Conservation (phyloP, 352 stramenopile genomes). For the Pythium myriotylum region DNA sequence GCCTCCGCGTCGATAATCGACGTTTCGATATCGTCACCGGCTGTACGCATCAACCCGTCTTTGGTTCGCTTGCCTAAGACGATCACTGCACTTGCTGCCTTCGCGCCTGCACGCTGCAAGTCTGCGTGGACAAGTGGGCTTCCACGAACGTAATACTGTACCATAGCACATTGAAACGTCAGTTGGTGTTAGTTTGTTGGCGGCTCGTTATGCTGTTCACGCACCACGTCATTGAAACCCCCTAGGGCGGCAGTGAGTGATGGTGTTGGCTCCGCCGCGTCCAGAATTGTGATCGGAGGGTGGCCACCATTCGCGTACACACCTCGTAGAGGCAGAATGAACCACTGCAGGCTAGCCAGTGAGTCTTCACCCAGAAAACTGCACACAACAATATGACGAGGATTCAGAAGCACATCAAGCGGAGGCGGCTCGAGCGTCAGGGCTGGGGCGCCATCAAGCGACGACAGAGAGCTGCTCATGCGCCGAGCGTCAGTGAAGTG, state of each 20-base stretch:
- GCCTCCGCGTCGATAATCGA: conserved; percentile 81
- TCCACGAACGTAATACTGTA: conserved; percentile 78
- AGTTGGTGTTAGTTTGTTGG: no score
- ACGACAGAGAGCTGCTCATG: conserved; percentile 32
- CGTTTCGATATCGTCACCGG: conserved; percentile 59
- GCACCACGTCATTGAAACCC: conserved; percentile 70
- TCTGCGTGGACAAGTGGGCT: conserved; percentile 80
- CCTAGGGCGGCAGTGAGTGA: conserved; percentile 50
- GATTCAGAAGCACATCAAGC: conserved; percentile 61
- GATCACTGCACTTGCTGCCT: conserved; percentile 76
- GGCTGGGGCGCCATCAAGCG: conserved; percentile 11
- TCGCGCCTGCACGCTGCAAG: conserved; percentile 77
- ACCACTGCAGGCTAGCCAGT: conserved; percentile 73
- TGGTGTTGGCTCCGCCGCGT: conserved; percentile 62
- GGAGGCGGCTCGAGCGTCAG: conserved; percentile 52
- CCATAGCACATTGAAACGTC: not conserved
- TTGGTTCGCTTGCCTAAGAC: conserved; percentile 76
- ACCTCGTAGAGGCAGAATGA: conserved; percentile 68
- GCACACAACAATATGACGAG: conserved; percentile 78
- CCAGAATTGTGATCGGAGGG: conserved; percentile 80
- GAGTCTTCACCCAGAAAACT: conserved; percentile 84
- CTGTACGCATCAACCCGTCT: conserved; percentile 31
- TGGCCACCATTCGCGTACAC: conserved; percentile 45
- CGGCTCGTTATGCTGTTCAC: no score
- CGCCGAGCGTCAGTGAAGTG: conserved; percentile 25